Conservation (phyloP, 192 early-diverging fungal species). For the Piromyces finnis region DNA sequence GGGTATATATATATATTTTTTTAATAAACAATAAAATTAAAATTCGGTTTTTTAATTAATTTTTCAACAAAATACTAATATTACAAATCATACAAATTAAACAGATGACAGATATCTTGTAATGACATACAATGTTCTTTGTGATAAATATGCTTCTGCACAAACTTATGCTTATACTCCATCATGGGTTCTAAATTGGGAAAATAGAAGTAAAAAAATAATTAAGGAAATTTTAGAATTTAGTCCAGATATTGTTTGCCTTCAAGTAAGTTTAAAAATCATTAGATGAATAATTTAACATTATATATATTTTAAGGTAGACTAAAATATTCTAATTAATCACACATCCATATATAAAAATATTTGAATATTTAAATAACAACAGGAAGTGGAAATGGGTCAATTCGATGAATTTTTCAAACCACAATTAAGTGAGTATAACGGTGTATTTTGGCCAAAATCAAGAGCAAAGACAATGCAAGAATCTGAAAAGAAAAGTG, state of each 20-base stretch:
- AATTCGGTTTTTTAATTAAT: too few species aligned
- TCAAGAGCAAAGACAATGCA: conserved; percentile 85
- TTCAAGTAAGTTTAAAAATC: conserved; percentile 50
- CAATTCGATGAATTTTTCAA: conserved; percentile 82
- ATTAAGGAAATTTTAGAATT: conserved; percentile 68
- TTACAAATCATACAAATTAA: too few species aligned
- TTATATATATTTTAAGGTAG: not conserved
- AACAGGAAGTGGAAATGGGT: conserved; percentile 66
- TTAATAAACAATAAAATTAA: too few species aligned
- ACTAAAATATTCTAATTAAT: too few species aligned
- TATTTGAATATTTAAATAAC: not conserved
- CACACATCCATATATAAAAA: too few species aligned
- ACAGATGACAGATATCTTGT: conserved; percentile 55
- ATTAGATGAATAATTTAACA: too few species aligned
- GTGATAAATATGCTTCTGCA: conserved; percentile 73
- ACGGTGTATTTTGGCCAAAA: conserved; percentile 86
- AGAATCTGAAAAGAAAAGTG: conserved; percentile 64
- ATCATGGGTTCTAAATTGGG: conserved; percentile 84
- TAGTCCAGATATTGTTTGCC: conserved; percentile 78
- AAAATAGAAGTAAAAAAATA: conserved; percentile 78
- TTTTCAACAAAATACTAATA: too few species aligned
- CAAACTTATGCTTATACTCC: conserved; percentile 85
- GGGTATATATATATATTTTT: not conserved
- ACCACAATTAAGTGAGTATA: conserved; percentile 57
- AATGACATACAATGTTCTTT: conserved; percentile 83